These are phyloP conservation scores for Dictyostelium intermedium DNA, from an alignment of 78 protist genomes.

Conservation along the genomic window DNA sequence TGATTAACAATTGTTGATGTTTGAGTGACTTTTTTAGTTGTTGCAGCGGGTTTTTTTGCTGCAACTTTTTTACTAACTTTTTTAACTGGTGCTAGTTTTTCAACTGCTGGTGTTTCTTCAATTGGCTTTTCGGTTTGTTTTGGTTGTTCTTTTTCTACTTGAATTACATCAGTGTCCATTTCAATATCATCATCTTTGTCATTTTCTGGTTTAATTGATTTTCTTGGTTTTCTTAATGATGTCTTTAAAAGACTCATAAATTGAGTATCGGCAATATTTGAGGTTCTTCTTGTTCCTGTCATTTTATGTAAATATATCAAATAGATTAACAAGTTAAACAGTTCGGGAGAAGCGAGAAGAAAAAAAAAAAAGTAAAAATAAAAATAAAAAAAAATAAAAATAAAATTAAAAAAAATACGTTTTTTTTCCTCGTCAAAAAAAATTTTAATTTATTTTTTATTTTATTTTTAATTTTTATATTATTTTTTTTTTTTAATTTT, in stretches of 20 bases:
- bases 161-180: background rate
- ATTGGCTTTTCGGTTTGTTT: background rate
- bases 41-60: background rate
- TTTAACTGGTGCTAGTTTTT: background rate
- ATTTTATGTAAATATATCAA: background rate
- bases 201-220: background rate
- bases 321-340: too few relatives aligned
- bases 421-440: background rate
- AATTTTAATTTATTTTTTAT: too few relatives aligned
- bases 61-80: background rate
- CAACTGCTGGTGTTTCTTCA: background rate
- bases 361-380: too few relatives aligned
- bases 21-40: background rate
- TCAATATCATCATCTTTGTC: background rate
- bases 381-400: too few relatives aligned
- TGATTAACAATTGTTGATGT: background rate
- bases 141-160: background rate
- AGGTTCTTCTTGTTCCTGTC: conserved; percentile 1
- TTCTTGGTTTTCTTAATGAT: background rate
- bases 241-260: background rate
- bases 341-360: background rate
- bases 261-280: background rate
- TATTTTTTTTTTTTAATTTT: too few relatives aligned
- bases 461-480: too few relatives aligned
- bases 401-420: too few relatives aligned